Base-by-base conservation (phyloP, 495 filamentous ascomycete species). In the Polyplosphaeria fusca region DNA sequence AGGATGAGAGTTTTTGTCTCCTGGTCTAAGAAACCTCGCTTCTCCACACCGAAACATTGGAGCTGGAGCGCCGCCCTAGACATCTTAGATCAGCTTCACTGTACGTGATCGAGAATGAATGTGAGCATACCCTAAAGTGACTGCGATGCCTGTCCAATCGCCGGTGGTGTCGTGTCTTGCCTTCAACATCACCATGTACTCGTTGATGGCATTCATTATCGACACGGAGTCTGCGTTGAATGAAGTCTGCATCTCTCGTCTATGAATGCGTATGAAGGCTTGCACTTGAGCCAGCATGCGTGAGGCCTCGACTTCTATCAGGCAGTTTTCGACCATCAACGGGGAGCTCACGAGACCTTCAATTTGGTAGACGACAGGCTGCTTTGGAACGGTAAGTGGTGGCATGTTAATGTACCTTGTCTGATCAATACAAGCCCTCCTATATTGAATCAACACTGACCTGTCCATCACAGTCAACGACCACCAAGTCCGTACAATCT, bases 321-420 rank as follows among this genome's bases (percentile, higher is more conserved):
- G 2, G 18, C 3, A 47, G 24, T 37, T 12, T 5, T 38, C 30
- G 18, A 47, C 14, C 7, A 35, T 35, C 7, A 35, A 7, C 7
- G 7, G 7, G 7, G 30, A 7, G 14, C 30, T 35, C 30, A 35
- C 30, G 30, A 42, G 20, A 13, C 16, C 12, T 19, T 19, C 19
- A 5, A 24, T 22, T 3, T 19, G 7, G 11, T 5, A 12, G 2
- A 55, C 35, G 5, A n/a, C 20, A 12, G 54, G 37, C 16, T 41
- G 44, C n/a, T 30, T 37, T 5, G 52, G 43, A 4, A 47, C 35
- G n/a, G 14, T 3, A 19, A 43, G 5, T n/a, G 52, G 52, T 13
- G 52, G 52, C 43, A 55, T 39, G 26, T 55, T 55, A 18, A 55
- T n/a, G 16, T 55, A 47, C 7, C 43, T 55, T 7, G 14, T n/a